Base-by-base conservation (phyloP, 768 basidiomycete genomes). In the Mycena galopus region DNA sequence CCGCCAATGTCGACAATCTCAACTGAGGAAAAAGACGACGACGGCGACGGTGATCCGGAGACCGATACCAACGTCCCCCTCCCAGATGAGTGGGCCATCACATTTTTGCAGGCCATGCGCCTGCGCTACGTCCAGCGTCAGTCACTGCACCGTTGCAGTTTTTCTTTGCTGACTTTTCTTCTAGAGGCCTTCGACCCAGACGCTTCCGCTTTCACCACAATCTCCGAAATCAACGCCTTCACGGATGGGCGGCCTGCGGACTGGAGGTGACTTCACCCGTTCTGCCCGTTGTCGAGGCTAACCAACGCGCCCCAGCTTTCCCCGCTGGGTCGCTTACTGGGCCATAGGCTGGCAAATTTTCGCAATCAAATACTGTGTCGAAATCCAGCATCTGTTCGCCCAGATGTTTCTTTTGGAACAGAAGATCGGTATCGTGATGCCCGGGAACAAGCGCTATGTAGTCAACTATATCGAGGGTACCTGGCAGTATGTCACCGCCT, bases 11-110 rank as follows among this genome's bases (percentile, higher is more conserved):
- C 60, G 11, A n/a, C 77, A 62, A n/a, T 63, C n/a, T 53, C 59
- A 33, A 33, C 69, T 0, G 69, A 63, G 39, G 69, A 71, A 11
- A 30, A 16, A 63, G 79, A 81, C 19, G 77, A 80, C 75, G 80
- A 80, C 10, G 51, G 55, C 33, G 51, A 69, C 23, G 68, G 33
- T n/a, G 68, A 69, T 35, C 35, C 67, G 9, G 67, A 68, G 47
- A 55, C 33, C 3, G 60, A 56, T 17, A 61, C 65, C 2, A 47
- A n/a, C 21, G 55, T 59, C 0, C 59, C 62, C 4, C 39, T 66
- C 6, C 50, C 50, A 2, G 65, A 64, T 23, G 9, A n/a, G 10
- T 71, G 69, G 69, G 44, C 53, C 37, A 25, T 32, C 4, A 21
- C 35, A 7, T 65, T 61, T 35, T 53, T 71, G 1, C 70, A 71